These are phyloP conservation scores for Candida patagonica DNA, from an alignment of 805 yeast species.

Conservation along the genomic window DNA sequence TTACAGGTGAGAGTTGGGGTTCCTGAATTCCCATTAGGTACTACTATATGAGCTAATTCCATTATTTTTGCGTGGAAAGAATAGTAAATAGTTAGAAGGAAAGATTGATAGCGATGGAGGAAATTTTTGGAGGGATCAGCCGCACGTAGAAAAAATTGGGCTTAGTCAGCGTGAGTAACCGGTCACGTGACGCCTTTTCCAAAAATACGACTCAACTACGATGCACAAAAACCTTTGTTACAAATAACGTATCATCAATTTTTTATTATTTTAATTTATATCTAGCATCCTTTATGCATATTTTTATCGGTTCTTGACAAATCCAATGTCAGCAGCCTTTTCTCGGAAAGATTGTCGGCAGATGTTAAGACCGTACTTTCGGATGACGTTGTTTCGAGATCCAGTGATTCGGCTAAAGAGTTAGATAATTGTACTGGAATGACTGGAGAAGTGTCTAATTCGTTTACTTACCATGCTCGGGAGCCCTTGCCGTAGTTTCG, in stretches of 20 bases:
- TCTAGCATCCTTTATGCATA: too few relatives aligned
- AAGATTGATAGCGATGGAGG: background rate
- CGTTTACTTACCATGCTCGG: too few relatives aligned
- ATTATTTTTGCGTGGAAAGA: slow-evolving; percentile 4
- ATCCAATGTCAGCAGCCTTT: slow-evolving; percentile 97
- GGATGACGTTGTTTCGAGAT: slow-evolving; percentile 98
- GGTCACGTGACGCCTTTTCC: too few relatives aligned
- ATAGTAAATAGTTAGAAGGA: background rate
- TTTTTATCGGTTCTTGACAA: slow-evolving; percentile 93
- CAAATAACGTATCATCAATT: too few relatives aligned
- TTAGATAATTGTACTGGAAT: too few relatives aligned
- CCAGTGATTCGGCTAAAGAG: slow-evolving; percentile 97
- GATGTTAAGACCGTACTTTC: slow-evolving; percentile 99
- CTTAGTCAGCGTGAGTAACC: too few relatives aligned
- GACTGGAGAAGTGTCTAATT: slow-evolving; percentile 34
- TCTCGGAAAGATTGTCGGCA: slow-evolving; percentile 99
- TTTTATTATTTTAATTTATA: too few relatives aligned
- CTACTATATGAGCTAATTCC: slow-evolving; percentile 11
- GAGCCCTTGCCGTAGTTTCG: slow-evolving; percentile 99
- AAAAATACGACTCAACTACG: too few relatives aligned
- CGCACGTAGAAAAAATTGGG: too few relatives aligned
- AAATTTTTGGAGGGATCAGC: too few relatives aligned
- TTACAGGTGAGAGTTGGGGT: slow-evolving; percentile 59
- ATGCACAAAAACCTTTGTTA: too few relatives aligned
- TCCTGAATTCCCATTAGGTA: slow-evolving; percentile 14